Percentiles rank a stretch among this genome's conserved stretches.
Evolutionary conservation across 129 eudicot species (phyloP).

Genomic region (Ambrosia artemisiifolia): DNA sequence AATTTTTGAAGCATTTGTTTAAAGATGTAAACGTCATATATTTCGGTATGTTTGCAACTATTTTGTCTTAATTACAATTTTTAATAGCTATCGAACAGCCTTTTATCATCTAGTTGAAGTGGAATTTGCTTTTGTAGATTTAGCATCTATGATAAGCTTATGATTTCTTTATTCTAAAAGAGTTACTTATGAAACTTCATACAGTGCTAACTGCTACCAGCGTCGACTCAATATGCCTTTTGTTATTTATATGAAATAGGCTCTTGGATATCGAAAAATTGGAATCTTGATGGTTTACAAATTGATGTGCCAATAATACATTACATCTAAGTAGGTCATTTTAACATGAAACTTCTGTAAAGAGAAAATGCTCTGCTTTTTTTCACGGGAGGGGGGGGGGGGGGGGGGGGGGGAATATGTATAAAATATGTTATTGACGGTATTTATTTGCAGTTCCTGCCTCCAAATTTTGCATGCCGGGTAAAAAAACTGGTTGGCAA

Average conservation of each 20-base stretch:
- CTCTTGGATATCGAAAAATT: background rate
- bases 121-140: background rate
- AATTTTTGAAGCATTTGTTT: background rate
- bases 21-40: background rate
- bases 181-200: no score
- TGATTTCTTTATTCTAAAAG: background rate
- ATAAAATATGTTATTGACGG: constrained; percentile 5
- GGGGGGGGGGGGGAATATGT: background rate
- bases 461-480: constrained; percentile 44
- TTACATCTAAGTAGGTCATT: background rate
- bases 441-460: constrained; percentile 51
- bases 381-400: background rate
- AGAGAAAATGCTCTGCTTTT: background rate
- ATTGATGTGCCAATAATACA: background rate
- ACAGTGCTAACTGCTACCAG: no score
- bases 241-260: background rate
- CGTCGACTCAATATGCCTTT: background rate
- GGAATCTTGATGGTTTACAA: background rate
- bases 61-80: background rate
- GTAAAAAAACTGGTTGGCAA: constrained; percentile 27
- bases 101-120: background rate
- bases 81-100: background rate
- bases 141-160: background rate
- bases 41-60: background rate
- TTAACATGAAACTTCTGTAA: background rate